Evolutionary conservation across 2,329 filamentous ascomycete genomes (phyloP), one percentile per base, ranked within the genome.

Genomic region (Lecanicillium sp.): DNA sequence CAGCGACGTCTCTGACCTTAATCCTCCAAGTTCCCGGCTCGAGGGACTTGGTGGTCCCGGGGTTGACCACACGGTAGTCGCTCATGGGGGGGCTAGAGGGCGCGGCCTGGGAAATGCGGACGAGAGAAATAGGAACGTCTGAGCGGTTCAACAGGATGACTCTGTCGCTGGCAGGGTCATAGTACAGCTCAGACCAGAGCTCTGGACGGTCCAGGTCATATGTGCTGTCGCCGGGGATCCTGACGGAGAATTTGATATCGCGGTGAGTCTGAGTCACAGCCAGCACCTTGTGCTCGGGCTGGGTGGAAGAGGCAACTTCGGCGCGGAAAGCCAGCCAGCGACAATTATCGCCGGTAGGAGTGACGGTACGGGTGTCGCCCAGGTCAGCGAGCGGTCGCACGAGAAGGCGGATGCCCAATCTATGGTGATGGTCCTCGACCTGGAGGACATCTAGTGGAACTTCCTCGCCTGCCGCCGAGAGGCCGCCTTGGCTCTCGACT

Each of bases 121-220:
- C 62, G 20, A 78, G 58, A 17, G 59, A 58, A 38, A 78, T 68
- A 31, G 73, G 73, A 2, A 69, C 61, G 28, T 76, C 69, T 13
- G 73, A 75, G 41, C 63, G 65, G 53, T 77, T 78, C 37, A 68
- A 53, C 18, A 78, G 64, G 42, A 78, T 73, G 47, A 75, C 65
- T 52, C 71, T 69, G 51, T 78, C 73, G 56, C 73, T 75, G 45
- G 66, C 60, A 13, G 74, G 73, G 52, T 78, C 71, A 47, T 77
- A 78, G 48, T 76, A 78, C 27, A 78, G 59, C 52, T 77, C 72
- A 52, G 71, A 77, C 70, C 70, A 75, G n/a, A 78, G 48, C 4
- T 68, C 64, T 13, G 71, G 70, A 13, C 68, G 59, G 7, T 59
- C 54, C 8, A 55, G 58, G 32, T 63, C 62, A 41, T 68, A 62